phyloP scores from a whole-genome alignment of 2,329 filamentous ascomycete genomes.

The Fusarium compactum region DNA sequence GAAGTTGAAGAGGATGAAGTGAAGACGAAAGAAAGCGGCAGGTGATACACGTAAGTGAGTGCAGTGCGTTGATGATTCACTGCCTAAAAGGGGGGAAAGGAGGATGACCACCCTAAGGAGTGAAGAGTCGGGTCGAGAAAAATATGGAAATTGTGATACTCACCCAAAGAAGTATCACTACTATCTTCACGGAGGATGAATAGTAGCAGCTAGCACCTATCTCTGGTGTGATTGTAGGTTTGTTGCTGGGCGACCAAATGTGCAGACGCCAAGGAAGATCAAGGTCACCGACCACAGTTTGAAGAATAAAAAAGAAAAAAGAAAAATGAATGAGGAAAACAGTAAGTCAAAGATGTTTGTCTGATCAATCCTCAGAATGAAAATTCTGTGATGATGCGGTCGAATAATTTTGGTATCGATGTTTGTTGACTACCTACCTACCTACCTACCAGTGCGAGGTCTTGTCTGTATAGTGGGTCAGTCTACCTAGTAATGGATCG shows the following conservation, averaged over 20 bases:
- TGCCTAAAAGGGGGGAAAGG: neutral
- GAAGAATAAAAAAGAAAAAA: neutral
- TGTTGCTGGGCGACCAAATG: conserved; percentile 37
- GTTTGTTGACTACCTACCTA: conserved; percentile 23
- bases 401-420: neutral
- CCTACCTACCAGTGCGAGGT: neutral
- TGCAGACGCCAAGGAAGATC: conserved; percentile 3
- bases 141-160: neutral
- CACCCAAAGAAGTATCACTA: conserved; percentile 2
- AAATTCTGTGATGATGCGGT: neutral
- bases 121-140: neutral
- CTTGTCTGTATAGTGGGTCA: neutral
- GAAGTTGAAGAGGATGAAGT: conserved; percentile 18
- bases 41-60: neutral
- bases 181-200: conserved; percentile 8
- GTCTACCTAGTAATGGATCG: neutral
- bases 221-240: conserved; percentile 12
- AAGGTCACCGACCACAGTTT: neutral
- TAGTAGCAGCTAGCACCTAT: neutral
- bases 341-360: neutral
- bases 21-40: conserved; percentile 14
- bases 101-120: neutral
- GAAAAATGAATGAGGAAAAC: neutral
- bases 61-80: conserved; percentile 29
- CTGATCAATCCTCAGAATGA: neutral